phyloP scores from a whole-genome alignment of 1,284 basidiomycete genomes.

The Stygiomarasmius scandens region DNA sequence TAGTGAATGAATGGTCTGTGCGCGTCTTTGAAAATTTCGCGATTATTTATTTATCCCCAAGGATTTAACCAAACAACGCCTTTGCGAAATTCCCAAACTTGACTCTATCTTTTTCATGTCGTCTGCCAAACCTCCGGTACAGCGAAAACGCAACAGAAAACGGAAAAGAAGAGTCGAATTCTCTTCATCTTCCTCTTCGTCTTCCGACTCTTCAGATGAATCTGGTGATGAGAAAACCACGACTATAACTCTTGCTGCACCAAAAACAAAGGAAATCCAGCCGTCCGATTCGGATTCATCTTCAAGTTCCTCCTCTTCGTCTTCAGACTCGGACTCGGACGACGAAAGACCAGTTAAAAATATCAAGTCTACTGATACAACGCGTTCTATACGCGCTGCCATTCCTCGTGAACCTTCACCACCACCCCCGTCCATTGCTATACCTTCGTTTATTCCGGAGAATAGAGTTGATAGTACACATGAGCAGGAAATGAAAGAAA shows the following conservation, averaged over 20 bases:
- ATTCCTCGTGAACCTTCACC: slow-evolving; percentile 45
- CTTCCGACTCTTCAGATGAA: slow-evolving; percentile 24
- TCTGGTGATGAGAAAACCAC: slow-evolving; percentile 18
- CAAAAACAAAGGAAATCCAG: neutral
- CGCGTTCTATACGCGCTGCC: slow-evolving; percentile 7
- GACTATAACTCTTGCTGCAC: neutral
- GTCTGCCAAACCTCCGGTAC: slow-evolving; percentile 29
- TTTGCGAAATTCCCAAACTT: slow-evolving; percentile 3
- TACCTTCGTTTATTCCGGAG: slow-evolving; percentile 55
- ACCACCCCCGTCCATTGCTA: slow-evolving; percentile 48
- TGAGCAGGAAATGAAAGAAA: slow-evolving; percentile 59
- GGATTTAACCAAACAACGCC: neutral
- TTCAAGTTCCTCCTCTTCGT: slow-evolving; percentile 16
- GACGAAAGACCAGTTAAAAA: slow-evolving; percentile 20
- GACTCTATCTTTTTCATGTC: slow-evolving; percentile 9
- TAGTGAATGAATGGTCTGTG: neutral
- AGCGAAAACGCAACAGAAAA: slow-evolving; percentile 53
- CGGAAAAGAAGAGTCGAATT: slow-evolving; percentile 53
- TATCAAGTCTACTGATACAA: neutral
- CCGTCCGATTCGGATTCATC: neutral
- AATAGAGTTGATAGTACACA: slow-evolving; percentile 30
- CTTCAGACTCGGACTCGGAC: slow-evolving; percentile 36
- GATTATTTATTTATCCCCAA: neutral
- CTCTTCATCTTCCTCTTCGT: slow-evolving; percentile 46
- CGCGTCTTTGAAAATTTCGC: too few species aligned